Evolutionary conservation across 192 early-diverging fungal species (phyloP).

Genomic region (Backusella liffmaniae): DNA sequence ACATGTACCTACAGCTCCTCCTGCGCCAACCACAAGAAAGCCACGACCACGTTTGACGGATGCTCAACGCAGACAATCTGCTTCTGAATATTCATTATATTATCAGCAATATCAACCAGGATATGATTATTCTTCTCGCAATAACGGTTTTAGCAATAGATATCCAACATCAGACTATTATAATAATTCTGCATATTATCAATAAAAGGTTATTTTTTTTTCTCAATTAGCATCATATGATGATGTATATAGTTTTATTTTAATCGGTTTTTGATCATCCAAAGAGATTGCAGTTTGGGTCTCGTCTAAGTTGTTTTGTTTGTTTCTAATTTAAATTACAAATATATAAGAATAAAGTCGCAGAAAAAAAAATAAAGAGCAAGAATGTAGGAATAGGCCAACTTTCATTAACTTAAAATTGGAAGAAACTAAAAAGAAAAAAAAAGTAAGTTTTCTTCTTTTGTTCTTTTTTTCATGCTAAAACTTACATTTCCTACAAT

Average conservation of each 20-base stretch:
- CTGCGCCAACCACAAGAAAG: not conserved
- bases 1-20: not conserved
- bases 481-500: conserved; percentile 68
- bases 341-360: not conserved
- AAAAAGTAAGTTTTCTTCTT: not conserved
- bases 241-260: not conserved
- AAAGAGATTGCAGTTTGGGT: not conserved
- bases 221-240: not conserved
- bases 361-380: not conserved
- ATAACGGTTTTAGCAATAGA: not conserved
- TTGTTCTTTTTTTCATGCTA: not conserved
- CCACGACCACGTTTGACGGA: conserved; percentile 7
- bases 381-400: not conserved
- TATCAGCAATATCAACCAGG: not conserved
- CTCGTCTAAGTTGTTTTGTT: not conserved
- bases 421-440: conserved; percentile 24
- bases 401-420: conserved; percentile 20
- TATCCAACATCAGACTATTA: not conserved
- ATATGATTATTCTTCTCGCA: not conserved
- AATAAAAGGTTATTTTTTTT: not conserved
- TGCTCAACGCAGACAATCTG: conserved; percentile 8
- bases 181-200: not conserved
- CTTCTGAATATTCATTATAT: conserved; percentile 7
- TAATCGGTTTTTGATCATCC: not conserved
- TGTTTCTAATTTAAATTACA: not conserved